phyloP scores from a whole-genome alignment of 768 basidiomycete genomes.

The Strobilomyces dryophilus region DNA sequence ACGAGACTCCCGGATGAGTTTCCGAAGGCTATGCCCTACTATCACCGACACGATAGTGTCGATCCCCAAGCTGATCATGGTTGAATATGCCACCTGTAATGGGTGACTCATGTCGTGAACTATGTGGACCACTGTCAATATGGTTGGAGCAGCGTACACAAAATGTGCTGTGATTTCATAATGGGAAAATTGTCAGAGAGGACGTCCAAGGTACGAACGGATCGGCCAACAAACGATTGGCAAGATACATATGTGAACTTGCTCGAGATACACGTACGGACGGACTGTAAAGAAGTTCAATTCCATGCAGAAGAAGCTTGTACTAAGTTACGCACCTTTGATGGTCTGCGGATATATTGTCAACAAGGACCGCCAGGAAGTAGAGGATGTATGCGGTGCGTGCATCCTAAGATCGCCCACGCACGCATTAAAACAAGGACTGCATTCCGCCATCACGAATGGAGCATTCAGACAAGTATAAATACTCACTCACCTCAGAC shows the following conservation, averaged over 20 bases:
- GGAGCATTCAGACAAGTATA: not conserved
- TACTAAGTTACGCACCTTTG: not conserved
- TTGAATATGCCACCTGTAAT: not conserved
- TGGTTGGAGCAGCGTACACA: not conserved
- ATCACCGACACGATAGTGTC: conserved; percentile 6
- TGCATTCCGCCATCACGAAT: not conserved
- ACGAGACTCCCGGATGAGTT: not conserved
- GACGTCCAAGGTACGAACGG: no score
- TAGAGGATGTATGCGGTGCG: conserved; percentile 7
- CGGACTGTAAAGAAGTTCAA: no score
- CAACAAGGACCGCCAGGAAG: conserved; percentile 3
- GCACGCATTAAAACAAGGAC: conserved; percentile 19
- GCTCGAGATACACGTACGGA: no score
- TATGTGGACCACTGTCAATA: conserved; percentile 15
- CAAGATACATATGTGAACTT: no score
- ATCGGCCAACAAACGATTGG: no score
- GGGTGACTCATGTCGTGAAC: conserved; percentile 2
- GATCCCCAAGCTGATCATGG: conserved; percentile 3
- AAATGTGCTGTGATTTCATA: no score
- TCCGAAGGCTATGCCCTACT: conserved; percentile 4
- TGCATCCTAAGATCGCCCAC: conserved; percentile 19
- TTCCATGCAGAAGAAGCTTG: no score
- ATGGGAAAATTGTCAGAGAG: no score
- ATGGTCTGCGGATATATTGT: not conserved
- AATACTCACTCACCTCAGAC: no score